Conservation (phyloP, 805 yeast species). For the Nakazawaea siamensis region DNA sequence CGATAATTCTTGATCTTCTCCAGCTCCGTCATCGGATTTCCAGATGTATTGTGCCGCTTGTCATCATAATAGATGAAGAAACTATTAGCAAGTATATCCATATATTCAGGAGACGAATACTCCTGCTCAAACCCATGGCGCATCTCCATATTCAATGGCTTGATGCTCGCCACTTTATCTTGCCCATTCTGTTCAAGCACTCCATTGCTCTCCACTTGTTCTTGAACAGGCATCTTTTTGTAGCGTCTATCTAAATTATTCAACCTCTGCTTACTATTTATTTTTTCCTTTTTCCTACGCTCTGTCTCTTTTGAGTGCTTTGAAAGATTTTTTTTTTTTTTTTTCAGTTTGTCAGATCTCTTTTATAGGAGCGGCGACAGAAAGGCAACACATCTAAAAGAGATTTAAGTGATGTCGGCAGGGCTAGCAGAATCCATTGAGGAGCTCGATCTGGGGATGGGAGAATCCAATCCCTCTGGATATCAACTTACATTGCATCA, state of each 20-base stretch:
- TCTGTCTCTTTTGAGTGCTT: too few relatives aligned
- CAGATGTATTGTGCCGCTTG: slow-evolving; percentile 86
- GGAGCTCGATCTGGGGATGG: slow-evolving; percentile 5
- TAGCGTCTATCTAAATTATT: too few relatives aligned
- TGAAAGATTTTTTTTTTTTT: too few relatives aligned
- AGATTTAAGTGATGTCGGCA: too few relatives aligned
- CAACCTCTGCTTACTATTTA: too few relatives aligned
- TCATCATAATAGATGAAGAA: slow-evolving; percentile 84
- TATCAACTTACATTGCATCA: slow-evolving; percentile 38
- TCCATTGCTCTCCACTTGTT: too few relatives aligned
- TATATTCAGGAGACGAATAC: slow-evolving; percentile 42
- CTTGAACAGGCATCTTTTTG: too few relatives aligned
- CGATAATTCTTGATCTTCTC: slow-evolving; percentile 37
- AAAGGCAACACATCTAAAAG: too few relatives aligned
- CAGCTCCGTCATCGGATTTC: slow-evolving; percentile 58
- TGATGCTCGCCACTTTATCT: slow-evolving; percentile 8
- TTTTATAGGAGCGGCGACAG: too few relatives aligned
- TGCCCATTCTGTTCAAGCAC: background rate
- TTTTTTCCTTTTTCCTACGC: too few relatives aligned
- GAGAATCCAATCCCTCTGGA: background rate
- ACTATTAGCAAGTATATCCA: slow-evolving; percentile 49
- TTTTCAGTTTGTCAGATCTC: too few relatives aligned
- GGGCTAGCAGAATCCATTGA: slow-evolving; percentile 11
- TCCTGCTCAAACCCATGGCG: slow-evolving; percentile 67
- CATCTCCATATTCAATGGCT: slow-evolving; percentile 45